A percentile compares a stretch with the other conserved stretches of the same genome.
Evolutionary conservation across 768 basidiomycete genomes (phyloP).

Genomic region (Lactarius hengduanensis): DNA sequence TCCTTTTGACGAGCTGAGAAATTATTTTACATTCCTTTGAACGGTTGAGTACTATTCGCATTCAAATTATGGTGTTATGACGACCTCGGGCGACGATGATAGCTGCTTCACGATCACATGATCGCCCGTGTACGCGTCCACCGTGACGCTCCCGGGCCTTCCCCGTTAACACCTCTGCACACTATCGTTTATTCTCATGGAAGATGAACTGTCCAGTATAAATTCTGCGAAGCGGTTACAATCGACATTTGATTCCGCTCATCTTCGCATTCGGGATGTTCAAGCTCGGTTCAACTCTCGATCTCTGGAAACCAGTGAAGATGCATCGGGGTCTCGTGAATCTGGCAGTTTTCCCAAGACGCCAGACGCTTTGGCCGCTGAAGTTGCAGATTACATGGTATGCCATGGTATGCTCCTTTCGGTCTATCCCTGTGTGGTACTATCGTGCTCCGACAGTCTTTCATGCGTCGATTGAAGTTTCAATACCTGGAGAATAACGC

Average conservation of each 20-base stretch:
- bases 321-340: slow-evolving; percentile 8
- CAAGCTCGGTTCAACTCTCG: slow-evolving; percentile 28
- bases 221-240: slow-evolving; percentile 22
- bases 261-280: slow-evolving; percentile 26
- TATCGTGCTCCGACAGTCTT: slow-evolving; percentile 46
- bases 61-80: background rate
- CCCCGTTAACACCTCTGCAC: background rate
- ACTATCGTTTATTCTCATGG: slow-evolving; percentile 8
- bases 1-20: background rate
- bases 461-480: slow-evolving; percentile 80
- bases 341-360: slow-evolving; percentile 13
- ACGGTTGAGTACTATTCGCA: background rate
- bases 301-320: slow-evolving; percentile 19
- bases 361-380: slow-evolving; percentile 33
- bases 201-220: slow-evolving; percentile 9
- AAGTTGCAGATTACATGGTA: slow-evolving; percentile 61
- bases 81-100: too few relatives aligned
- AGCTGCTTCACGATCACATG: slow-evolving; percentile 17
- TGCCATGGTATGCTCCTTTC: slow-evolving; percentile 49
- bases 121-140: background rate
- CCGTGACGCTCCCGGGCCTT: too few relatives aligned
- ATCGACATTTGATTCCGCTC: slow-evolving; percentile 21
- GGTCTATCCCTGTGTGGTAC: background rate
- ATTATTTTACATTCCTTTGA: background rate
- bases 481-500: slow-evolving; percentile 89